phyloP scores from a whole-genome alignment of 2,329 filamentous ascomycete genomes.

The Sclerotinia minor region DNA sequence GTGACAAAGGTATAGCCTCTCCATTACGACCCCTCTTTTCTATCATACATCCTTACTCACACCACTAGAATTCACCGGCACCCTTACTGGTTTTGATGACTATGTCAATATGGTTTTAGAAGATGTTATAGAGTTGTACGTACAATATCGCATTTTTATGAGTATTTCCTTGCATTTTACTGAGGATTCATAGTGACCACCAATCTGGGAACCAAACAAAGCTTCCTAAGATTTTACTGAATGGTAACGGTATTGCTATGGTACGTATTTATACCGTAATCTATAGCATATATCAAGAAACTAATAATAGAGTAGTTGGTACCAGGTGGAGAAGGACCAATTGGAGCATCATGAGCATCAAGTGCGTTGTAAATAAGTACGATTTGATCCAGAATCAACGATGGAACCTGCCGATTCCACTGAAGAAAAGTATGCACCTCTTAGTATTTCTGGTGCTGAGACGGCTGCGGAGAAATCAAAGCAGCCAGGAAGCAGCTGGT shows the following conservation, averaged over 20 bases:
- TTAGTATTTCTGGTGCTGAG: constrained; percentile 61
- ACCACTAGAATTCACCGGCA: constrained; percentile 84
- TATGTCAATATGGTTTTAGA: constrained; percentile 99
- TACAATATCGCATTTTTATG: constrained; percentile 15
- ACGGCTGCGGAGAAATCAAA: constrained; percentile 59
- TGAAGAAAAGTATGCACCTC: constrained; percentile 57
- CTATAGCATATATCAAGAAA: constrained; percentile 3
- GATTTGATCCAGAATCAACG: neutral
- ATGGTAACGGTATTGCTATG: constrained; percentile 99
- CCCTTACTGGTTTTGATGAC: constrained; percentile 93
- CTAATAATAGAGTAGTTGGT: constrained; percentile 58
- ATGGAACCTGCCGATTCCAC: constrained; percentile 49
- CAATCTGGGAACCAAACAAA: constrained; percentile 76
- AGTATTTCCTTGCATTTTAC: neutral
- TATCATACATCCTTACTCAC: neutral
- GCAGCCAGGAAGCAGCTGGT: constrained; percentile 48
- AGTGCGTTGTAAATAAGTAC: neutral
- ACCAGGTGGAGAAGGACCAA: constrained; percentile 72
- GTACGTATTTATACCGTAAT: constrained; percentile 48
- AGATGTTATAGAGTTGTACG: constrained; percentile 94
- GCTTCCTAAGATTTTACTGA: constrained; percentile 89
- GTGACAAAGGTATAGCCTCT: constrained; percentile 76
- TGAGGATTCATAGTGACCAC: constrained; percentile 74
- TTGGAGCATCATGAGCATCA: constrained; percentile 29
- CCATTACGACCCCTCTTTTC: neutral